phyloP scores from a whole-genome alignment of 2,329 filamentous ascomycete genomes.

The Aspergillus ochraceoroseus region DNA sequence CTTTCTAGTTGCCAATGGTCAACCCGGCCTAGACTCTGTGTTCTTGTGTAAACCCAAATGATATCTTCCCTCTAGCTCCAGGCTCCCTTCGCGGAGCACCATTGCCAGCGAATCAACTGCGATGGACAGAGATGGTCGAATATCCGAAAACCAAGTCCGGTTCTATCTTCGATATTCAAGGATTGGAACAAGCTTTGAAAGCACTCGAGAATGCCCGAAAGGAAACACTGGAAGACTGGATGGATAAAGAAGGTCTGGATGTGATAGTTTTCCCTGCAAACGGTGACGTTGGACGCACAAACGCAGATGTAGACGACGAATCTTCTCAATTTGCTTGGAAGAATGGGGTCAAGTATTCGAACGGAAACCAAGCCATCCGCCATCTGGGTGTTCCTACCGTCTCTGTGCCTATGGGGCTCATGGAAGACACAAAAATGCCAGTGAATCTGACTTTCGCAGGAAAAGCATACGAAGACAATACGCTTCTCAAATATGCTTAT shows the following conservation, averaged over 20 bases:
- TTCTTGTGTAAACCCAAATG: conserved; percentile 38
- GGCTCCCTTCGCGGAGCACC: conserved; percentile 24
- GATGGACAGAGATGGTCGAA: conserved; percentile 28
- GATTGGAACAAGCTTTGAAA: conserved; percentile 41
- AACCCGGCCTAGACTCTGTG: conserved; percentile 39
- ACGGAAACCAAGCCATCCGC: conserved; percentile 51
- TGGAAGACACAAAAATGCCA: conserved; percentile 48
- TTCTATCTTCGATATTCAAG: conserved; percentile 42
- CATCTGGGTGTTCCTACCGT: conserved; percentile 54
- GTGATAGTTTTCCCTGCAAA: conserved; percentile 49
- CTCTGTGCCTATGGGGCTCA: conserved; percentile 51
- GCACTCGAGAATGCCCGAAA: conserved; percentile 49
- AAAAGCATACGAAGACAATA: conserved; percentile 46
- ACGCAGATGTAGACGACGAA: conserved; percentile 42
- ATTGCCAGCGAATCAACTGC: conserved; percentile 23
- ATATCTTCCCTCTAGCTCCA: conserved; percentile 37
- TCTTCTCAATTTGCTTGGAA: conserved; percentile 40
- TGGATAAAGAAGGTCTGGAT: conserved; percentile 43
- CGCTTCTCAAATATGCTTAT: conserved; percentile 26
- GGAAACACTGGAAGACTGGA: conserved; percentile 50
- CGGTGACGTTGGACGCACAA: conserved; percentile 49
- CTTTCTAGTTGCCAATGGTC: conserved; percentile 45
- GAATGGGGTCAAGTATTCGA: conserved; percentile 53
- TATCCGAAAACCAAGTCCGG: conserved; percentile 26
- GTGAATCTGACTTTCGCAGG: conserved; percentile 52